Conservation (phyloP, 1,284 basidiomycete species). For the Ustilago shanxiensis region DNA sequence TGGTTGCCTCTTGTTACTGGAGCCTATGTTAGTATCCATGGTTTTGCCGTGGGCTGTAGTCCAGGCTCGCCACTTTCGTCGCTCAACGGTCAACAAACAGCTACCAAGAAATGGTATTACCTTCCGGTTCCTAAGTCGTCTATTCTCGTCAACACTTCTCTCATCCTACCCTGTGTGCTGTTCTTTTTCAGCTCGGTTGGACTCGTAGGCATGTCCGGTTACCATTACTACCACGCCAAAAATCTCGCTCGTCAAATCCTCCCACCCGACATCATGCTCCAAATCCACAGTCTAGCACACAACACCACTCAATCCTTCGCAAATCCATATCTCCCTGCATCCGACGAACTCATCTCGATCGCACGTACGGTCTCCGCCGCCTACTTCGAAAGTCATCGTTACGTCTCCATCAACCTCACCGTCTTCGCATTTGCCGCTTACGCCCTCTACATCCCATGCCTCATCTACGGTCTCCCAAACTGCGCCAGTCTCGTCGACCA, state of each 20-base stretch:
- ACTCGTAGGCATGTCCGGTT: constrained; percentile 2
- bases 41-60: constrained; percentile 23
- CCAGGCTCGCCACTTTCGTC: constrained; percentile 15
- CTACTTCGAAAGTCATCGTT: constrained; percentile 16
- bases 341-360: constrained; percentile 19
- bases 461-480: constrained; percentile 13
- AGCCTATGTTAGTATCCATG: constrained; percentile 30
- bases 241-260: not conserved
- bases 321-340: not conserved
- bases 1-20: constrained; percentile 21
- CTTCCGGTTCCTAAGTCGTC: constrained; percentile 10
- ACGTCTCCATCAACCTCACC: constrained; percentile 14
- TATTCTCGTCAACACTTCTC: constrained; percentile 1
- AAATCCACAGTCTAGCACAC: not conserved
- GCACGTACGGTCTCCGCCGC: constrained; percentile 2
- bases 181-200: constrained; percentile 11
- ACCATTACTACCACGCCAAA: constrained; percentile 16
- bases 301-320: not conserved
- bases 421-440: constrained; percentile 7
- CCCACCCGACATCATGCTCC: not conserved
- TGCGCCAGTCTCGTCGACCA: constrained; percentile 12
- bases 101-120: constrained; percentile 9
- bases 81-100: not conserved
- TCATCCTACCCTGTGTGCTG: constrained; percentile 16
- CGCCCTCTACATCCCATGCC: not conserved